Evolutionary conservation across 2,329 filamentous ascomycete genomes (phyloP).

Genomic region (Calycina herbarum): DNA sequence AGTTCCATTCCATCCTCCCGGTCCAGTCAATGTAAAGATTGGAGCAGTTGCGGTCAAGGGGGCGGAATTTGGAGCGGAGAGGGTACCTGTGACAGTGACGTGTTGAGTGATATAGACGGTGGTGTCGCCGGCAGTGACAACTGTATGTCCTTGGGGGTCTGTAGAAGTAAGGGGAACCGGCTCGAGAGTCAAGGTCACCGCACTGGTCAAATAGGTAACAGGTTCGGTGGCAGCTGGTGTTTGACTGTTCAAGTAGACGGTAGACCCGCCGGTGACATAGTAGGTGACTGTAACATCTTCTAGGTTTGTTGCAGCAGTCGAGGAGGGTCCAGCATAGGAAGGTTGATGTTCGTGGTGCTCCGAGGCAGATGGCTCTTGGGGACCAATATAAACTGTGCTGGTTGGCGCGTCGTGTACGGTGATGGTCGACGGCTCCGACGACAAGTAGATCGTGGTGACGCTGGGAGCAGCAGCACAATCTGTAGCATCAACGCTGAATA

Average conservation of each 20-base stretch:
- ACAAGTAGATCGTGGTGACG: constrained; percentile 27
- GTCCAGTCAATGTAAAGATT: constrained; percentile 18
- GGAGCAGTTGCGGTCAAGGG: constrained; percentile 5
- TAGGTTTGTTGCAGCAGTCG: constrained; percentile 4
- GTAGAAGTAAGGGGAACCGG: constrained; percentile 15
- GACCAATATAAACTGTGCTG: constrained; percentile 20
- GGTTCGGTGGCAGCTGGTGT: constrained; percentile 23
- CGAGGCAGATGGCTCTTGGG: neutral
- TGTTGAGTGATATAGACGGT: constrained; percentile 16
- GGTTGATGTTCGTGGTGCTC: neutral
- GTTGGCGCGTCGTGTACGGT: constrained; percentile 21
- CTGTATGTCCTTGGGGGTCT: constrained; percentile 15
- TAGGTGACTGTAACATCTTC: constrained; percentile 23
- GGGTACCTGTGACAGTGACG: constrained; percentile 22
- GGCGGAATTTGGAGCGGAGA: constrained; percentile 8
- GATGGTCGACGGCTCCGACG: constrained; percentile 21
- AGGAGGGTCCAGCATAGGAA: neutral
- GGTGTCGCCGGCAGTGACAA: constrained; percentile 18
- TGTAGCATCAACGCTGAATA: constrained; percentile 12
- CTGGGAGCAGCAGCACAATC: constrained; percentile 5
- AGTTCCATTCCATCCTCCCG: constrained; percentile 28
- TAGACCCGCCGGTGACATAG: constrained; percentile 22
- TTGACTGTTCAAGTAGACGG: constrained; percentile 30
- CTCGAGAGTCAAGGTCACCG: constrained; percentile 27
- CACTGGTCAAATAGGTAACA: constrained; percentile 24